Conservation (phyloP, 225 moss, liverwort and hornwort species). For the Climacium dendroides region DNA sequence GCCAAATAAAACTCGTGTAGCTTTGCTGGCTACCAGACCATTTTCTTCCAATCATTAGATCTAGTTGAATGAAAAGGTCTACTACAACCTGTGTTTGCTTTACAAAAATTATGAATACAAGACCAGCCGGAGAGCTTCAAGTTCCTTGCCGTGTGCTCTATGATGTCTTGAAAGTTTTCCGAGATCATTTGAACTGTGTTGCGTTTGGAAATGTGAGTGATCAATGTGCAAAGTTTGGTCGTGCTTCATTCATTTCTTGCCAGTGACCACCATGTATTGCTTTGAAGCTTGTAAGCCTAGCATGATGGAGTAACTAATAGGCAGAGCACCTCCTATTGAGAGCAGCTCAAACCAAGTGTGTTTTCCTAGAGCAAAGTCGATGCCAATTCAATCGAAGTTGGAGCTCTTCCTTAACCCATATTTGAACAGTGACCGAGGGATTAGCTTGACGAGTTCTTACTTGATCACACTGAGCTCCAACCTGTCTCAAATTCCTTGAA, state of each 20-base stretch:
- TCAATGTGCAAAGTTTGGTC: not conserved
- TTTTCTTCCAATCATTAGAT: not conserved
- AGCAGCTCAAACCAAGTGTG: not conserved
- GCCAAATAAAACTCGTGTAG: not conserved
- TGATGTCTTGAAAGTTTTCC: not conserved
- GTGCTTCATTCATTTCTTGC: not conserved
- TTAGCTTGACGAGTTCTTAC: not conserved
- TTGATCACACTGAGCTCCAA: not conserved
- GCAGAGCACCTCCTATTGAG: not conserved
- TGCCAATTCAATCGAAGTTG: not conserved
- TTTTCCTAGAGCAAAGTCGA: not conserved
- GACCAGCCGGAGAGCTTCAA: no score
- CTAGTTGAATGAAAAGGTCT: not conserved
- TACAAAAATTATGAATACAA: no score
- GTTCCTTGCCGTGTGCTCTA: no score
- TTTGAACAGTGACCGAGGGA: not conserved
- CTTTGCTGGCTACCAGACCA: not conserved
- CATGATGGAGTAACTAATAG: not conserved
- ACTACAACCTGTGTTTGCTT: not conserved
- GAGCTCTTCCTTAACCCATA: not conserved
- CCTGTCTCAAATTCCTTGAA: not conserved
- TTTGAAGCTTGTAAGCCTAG: no score
- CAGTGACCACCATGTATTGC: not conserved
- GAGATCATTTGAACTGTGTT: not conserved
- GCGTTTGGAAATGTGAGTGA: not conserved